Evolutionary conservation across 2,329 filamentous ascomycete genomes (phyloP), one percentile per base, ranked within the genome.

Genomic region (Beauveria pseudobassiana): DNA sequence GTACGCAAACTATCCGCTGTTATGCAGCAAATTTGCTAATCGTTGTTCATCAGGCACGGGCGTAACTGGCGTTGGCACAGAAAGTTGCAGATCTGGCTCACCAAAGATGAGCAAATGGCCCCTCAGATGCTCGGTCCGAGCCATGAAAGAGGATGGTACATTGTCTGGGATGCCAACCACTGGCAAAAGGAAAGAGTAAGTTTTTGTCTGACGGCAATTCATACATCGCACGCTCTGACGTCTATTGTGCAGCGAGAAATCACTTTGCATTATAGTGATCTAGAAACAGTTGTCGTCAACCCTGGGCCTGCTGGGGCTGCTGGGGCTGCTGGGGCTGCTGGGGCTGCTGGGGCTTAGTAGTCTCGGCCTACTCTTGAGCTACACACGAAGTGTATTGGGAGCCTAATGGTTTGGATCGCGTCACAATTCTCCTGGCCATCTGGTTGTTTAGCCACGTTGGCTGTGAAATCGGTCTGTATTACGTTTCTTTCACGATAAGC

Each of bases 51-150:
- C 62, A 87, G 85, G 49, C 83, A 84, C 67, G 81, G 80, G 63
- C 80, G 86, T 22, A 86, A 86, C 70, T 88, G 86, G 86, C 77
- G 86, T 64, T 88, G 85, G 82, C 85, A 88, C 71, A 87, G 87
- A 75, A 86, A 86, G 71, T 73, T 85, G 26, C 83, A 85, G 65
- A 72, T 87, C 26, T 88, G 86, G 86, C 73, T 88, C 55, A 88
- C 86, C 5, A 88, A 88, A 71, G 86, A 88, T 67, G 84, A 87
- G 62, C 76, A 84, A 65, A 84, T 87, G 83, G 80, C 82, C 50
- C 85, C 85, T 34, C 83, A 85, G 63, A 77, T 81, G 18, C 71
- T 88, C 50, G 82, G 82, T 59, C 78, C 79, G 14, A 81, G 76
- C 58, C 82, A 84, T 55, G 86, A 88, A 72, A 81, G 85, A 63